A percentile compares a stretch with the other conserved stretches of the same genome.
Evolutionary conservation across 352 stramenopile genomes (phyloP).

Genomic region (Phytophthora boehmeriae): DNA sequence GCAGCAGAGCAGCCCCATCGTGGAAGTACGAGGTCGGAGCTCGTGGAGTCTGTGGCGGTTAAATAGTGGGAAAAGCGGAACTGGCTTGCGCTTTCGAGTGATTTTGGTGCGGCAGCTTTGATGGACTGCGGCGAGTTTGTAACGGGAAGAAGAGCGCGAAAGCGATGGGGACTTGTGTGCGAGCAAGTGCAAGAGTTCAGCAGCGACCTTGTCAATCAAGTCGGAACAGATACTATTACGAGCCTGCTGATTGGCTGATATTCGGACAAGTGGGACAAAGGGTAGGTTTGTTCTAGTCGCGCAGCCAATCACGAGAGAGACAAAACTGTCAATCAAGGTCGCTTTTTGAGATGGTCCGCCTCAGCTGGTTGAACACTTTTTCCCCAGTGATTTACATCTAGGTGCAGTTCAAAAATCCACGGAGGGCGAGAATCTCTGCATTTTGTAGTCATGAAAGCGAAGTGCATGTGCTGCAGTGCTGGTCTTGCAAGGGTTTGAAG

Average conservation of each 20-base stretch:
- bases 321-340: too few species aligned
- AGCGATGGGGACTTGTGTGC: not conserved
- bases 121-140: not conserved
- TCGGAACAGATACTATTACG: not conserved
- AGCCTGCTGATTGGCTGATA: not conserved
- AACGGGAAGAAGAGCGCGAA: not conserved
- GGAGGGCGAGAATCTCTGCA: too few species aligned
- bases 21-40: not conserved
- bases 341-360: not conserved
- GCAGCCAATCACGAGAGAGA: too few species aligned
- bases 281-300: not conserved
- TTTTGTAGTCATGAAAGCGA: too few species aligned
- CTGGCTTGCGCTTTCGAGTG: not conserved
- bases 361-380: too few species aligned
- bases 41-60: not conserved
- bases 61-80: not conserved
- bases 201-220: not conserved
- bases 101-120: not conserved
- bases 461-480: too few species aligned
- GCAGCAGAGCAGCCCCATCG: slow-evolving; percentile 59
- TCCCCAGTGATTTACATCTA: too few species aligned
- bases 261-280: not conserved
- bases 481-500: too few species aligned
- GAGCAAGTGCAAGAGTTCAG: slow-evolving; percentile 1
- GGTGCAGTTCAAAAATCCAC: too few species aligned